Evolutionary conservation across 257 asterid species (phyloP).

Genomic region (Solanum sejunctum): DNA sequence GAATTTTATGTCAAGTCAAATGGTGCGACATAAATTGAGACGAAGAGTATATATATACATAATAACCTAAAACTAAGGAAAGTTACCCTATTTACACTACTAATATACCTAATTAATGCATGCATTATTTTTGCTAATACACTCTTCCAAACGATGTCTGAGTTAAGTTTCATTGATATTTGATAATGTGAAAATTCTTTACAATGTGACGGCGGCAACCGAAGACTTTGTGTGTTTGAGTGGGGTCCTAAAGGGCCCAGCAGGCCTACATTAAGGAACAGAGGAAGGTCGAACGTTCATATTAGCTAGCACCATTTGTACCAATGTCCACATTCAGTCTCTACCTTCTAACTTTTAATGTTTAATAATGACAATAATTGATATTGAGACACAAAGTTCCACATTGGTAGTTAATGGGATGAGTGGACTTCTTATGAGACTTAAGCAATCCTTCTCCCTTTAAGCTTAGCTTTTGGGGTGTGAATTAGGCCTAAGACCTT

Average conservation of each 20-base stretch:
- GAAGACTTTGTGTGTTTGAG: not conserved
- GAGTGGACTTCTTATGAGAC: no score
- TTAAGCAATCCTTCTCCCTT: no score
- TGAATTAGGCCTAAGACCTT: no score
- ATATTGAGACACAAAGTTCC: no score
- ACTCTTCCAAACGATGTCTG: no score
- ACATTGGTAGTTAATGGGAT: no score
- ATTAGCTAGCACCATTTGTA: not conserved
- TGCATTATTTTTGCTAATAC: no score
- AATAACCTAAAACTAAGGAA: not conserved
- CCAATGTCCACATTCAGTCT: not conserved
- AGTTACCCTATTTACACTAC: not conserved
- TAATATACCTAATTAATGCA: no score
- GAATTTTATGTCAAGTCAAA: no score
- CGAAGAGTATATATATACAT: not conserved
- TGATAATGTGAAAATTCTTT: not conserved
- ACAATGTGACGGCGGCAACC: not conserved
- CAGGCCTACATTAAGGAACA: not conserved
- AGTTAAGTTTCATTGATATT: not conserved
- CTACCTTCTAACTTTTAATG: not conserved
- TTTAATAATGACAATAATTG: not conserved
- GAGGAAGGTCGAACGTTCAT: not conserved
- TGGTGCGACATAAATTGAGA: not conserved
- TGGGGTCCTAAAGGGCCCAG: not conserved
- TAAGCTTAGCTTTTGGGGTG: no score